Evolutionary conservation across 2,329 filamentous ascomycete species (phyloP).

Genomic region (Penicillium sp.): DNA sequence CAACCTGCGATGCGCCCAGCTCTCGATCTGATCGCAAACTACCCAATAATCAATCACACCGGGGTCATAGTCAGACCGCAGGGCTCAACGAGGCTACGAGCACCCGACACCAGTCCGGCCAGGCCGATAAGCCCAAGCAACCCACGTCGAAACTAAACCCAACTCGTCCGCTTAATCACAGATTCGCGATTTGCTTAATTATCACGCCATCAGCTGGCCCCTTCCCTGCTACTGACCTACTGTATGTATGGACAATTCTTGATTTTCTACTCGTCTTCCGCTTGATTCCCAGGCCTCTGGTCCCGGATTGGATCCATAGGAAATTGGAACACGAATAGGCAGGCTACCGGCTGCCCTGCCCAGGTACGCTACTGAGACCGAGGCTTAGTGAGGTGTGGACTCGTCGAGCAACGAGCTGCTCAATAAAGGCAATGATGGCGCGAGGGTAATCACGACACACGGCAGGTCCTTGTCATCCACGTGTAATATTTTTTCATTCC

Average conservation of each 20-base stretch:
- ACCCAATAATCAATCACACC: neutral
- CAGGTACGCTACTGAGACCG: neutral
- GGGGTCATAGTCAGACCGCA: neutral
- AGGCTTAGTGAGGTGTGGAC: neutral
- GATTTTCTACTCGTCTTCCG: neutral
- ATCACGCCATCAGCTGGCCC: conserved; percentile 16
- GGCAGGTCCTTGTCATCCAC: neutral
- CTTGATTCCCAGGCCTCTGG: neutral
- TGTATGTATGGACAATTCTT: neutral
- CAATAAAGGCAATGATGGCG: neutral
- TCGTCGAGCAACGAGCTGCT: neutral
- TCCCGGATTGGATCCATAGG: neutral
- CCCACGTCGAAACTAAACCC: neutral
- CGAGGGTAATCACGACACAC: neutral
- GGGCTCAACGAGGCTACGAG: neutral
- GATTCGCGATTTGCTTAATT: conserved; percentile 22
- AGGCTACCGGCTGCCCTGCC: neutral
- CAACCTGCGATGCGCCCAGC: neutral
- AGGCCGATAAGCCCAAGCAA: neutral
- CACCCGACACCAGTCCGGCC: neutral
- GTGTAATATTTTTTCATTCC: neutral
- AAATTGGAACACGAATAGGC: neutral
- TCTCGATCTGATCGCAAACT: neutral
- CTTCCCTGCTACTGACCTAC: too few relatives aligned
- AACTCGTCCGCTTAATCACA: neutral